These are phyloP conservation scores for Austroboletus festivus DNA, from an alignment of 768 basidiomycete genomes.

Conservation along the genomic window DNA sequence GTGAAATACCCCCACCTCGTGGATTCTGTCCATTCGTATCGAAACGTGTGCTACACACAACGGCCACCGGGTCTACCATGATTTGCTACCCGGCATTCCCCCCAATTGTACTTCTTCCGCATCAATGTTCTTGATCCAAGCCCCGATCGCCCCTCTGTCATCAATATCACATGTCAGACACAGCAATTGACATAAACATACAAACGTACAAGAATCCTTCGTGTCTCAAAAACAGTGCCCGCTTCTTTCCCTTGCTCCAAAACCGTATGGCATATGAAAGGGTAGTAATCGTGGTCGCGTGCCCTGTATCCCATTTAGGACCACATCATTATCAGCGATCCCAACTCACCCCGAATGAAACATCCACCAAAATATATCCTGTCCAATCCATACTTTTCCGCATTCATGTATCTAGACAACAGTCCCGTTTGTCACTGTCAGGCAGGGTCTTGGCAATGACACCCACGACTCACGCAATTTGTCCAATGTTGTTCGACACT, in stretches of 20 bases:
- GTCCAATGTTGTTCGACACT: slow-evolving; percentile 98
- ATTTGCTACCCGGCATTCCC: background rate
- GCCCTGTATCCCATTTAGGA: slow-evolving; percentile 51
- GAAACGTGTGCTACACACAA: slow-evolving; percentile 8
- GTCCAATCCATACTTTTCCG: slow-evolving; percentile 95
- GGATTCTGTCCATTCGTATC: slow-evolving; percentile 10
- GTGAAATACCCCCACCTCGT: slow-evolving; percentile 29
- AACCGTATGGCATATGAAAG: slow-evolving; percentile 98
- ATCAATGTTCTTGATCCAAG: slow-evolving; percentile 96
- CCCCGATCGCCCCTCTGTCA: slow-evolving; percentile 84
- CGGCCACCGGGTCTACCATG: too few species aligned
- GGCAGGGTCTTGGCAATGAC: slow-evolving; percentile 3
- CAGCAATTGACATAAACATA: background rate
- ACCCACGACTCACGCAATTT: slow-evolving; percentile 84
- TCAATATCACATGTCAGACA: background rate
- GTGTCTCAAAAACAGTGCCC: slow-evolving; percentile 93
- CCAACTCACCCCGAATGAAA: slow-evolving; percentile 85
- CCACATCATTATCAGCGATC: background rate
- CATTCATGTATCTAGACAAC: slow-evolving; percentile 80
- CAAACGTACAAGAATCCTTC: slow-evolving; percentile 91
- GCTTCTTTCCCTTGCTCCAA: slow-evolving; percentile 98
- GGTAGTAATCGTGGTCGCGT: slow-evolving; percentile 95
- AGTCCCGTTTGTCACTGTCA: slow-evolving; percentile 12
- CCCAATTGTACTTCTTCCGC: slow-evolving; percentile 32
- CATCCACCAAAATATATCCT: slow-evolving; percentile 99